Evolutionary conservation across 345 rosid genomes (phyloP).

Genomic region (Xanthoceras sorbifolium): DNA sequence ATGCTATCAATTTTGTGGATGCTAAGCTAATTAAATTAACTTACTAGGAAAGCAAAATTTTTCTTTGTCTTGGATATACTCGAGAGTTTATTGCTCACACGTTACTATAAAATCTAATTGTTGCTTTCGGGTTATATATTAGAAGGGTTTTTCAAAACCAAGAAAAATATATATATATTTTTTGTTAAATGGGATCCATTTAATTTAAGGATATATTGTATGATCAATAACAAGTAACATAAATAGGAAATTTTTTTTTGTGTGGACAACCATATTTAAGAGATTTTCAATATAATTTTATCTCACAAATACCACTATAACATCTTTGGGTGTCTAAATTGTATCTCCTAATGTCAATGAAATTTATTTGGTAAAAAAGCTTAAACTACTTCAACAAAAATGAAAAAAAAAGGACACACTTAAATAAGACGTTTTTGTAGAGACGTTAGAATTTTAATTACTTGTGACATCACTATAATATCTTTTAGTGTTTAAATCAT

Average conservation of each 20-base stretch:
- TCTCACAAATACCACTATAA: too few species aligned
- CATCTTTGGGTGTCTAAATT: too few species aligned
- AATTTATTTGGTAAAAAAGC: too few species aligned
- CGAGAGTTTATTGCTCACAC: conserved; percentile 6
- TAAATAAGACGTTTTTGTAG: too few species aligned
- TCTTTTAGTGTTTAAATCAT: too few species aligned
- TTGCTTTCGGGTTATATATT: conserved; percentile 3
- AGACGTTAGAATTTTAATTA: too few species aligned
- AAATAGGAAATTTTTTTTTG: too few species aligned
- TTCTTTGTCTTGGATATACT: not conserved
- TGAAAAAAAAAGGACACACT: too few species aligned
- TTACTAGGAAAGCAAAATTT: not conserved
- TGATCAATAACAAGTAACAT: not conserved
- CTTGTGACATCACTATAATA: too few species aligned
- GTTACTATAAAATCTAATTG: not conserved
- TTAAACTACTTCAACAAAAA: too few species aligned
- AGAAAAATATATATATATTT: not conserved
- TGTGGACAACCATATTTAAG: not conserved
- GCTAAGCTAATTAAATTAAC: not conserved
- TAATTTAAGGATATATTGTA: too few species aligned
- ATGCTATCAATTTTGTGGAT: not conserved
- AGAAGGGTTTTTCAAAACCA: not conserved
- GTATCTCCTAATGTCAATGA: too few species aligned
- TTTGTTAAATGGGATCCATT: not conserved
- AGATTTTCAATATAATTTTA: not conserved